Evolutionary conservation across 495 filamentous ascomycete genomes (phyloP), one percentile per base, ranked within the genome.

Genomic region (Trichoderma reesei): DNA sequence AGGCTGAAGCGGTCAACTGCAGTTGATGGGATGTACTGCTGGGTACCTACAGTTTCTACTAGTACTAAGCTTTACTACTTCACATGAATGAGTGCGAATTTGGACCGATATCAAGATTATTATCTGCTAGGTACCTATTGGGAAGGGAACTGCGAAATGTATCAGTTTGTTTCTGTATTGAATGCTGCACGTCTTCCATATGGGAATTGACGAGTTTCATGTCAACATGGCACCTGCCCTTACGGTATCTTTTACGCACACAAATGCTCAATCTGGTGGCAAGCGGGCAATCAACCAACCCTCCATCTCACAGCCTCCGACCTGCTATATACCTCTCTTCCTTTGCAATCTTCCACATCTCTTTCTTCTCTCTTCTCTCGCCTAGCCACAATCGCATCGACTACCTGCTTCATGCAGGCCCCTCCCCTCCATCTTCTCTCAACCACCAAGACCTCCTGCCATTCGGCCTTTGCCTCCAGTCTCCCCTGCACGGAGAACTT

Each of bases 1-100:
- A 56, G 51, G 26, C 51, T 56, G 14, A 56, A 56, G 42, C 42
- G 42, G 42, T 46, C 42, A 46, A 46, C 42, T 46, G 10, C 42
- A 56, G 8, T 26, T 33, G 26, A 11, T 11, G 51, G 1, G 3
- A n/a, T 5, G 51, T 33, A 36, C 26, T 31, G 46, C n/a, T 18
- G 9, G 16, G 26, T 51, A 48, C n/a, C n/a, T 9, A n/a, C 11
- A 54, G 46, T 4, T 54, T 3, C 10, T 18, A 48, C 10, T 14
- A 26, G 18, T 8, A 51, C n/a, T 10, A 31, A n/a, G n/a, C n/a
- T n/a, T n/a, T n/a, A n/a, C 1, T 26, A 26, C 26, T 26, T 26
- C 26, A 26, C 26, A 26, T 26, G 26, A 26, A 26, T 26, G 26
- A 26, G 26, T 26, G 26, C 26, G 26, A 26, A 26, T 26, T 26